These are phyloP conservation scores for Fusarium secorum DNA, from an alignment of 2,329 filamentous ascomycete genomes.

Conservation along the genomic window DNA sequence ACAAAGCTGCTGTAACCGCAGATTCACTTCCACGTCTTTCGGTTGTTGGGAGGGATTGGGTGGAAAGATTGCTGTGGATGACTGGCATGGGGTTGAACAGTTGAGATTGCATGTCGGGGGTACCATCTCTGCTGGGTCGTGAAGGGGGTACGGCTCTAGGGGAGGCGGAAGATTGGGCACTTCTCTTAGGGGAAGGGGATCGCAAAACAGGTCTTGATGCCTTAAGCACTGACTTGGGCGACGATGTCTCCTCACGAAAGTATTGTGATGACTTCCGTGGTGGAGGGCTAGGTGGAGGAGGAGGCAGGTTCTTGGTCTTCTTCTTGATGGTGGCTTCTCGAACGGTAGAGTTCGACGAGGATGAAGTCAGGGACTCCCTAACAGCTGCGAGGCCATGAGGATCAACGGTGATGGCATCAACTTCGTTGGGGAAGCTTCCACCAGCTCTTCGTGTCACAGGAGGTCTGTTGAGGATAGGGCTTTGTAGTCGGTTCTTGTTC, in stretches of 20 bases:
- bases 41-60: slow-evolving; percentile 52
- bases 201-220: slow-evolving; percentile 42
- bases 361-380: slow-evolving; percentile 74
- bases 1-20: slow-evolving; percentile 43
- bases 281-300: slow-evolving; percentile 66
- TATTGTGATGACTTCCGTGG: slow-evolving; percentile 69
- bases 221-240: slow-evolving; percentile 49
- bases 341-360: slow-evolving; percentile 75
- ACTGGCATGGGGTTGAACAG: slow-evolving; percentile 60
- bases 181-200: slow-evolving; percentile 47
- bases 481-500: slow-evolving; percentile 61
- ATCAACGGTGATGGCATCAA: slow-evolving; percentile 56
- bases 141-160: slow-evolving; percentile 57
- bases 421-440: slow-evolving; percentile 62
- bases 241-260: slow-evolving; percentile 52
- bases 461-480: slow-evolving; percentile 64
- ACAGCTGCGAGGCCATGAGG: slow-evolving; percentile 69
- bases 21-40: slow-evolving; percentile 57
- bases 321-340: slow-evolving; percentile 58
- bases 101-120: slow-evolving; percentile 67
- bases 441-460: slow-evolving; percentile 67
- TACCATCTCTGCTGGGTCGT: slow-evolving; percentile 74
- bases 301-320: slow-evolving; percentile 54
- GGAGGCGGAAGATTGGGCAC: slow-evolving; percentile 37
- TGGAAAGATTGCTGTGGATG: slow-evolving; percentile 69